These are phyloP conservation scores for Glomus cerebriforme DNA, from an alignment of 192 early-diverging fungal genomes.

Conservation along the genomic window DNA sequence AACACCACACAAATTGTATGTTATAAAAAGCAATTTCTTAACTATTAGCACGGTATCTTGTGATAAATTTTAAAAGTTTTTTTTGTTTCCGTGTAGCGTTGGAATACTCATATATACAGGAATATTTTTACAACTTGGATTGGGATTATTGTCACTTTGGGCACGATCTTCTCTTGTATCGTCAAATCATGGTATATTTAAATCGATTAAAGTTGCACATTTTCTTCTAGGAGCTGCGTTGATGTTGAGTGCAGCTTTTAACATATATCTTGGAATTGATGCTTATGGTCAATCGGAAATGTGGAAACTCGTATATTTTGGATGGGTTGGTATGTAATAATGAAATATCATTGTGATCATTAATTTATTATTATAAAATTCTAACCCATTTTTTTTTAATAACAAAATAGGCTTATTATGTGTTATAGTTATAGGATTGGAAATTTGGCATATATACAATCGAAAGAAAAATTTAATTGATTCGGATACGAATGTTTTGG, in stretches of 20 bases:
- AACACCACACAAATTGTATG: constrained; percentile 1
- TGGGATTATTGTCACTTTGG: constrained; percentile 28
- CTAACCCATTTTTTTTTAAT: background rate
- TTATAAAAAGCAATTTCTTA: background rate
- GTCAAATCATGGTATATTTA: constrained; percentile 18
- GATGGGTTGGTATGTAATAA: background rate
- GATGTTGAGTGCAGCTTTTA: constrained; percentile 4
- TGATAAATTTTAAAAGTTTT: background rate
- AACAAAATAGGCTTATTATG: background rate
- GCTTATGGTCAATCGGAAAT: too few species aligned
- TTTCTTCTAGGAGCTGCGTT: background rate
- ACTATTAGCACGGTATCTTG: background rate
- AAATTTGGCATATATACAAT: background rate
- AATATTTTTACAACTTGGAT: constrained; percentile 21
- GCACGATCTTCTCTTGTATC: background rate
- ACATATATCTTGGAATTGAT: constrained; percentile 11
- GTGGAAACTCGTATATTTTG: background rate
- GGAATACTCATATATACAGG: constrained; percentile 17
- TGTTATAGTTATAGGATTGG: background rate
- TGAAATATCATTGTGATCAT: background rate
- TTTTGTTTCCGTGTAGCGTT: background rate
- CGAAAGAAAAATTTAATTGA: too few species aligned
- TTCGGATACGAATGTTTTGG: background rate
- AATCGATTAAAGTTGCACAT: constrained; percentile 11
- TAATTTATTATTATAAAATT: too few species aligned